These are phyloP conservation scores for Trichoderma semiorbis DNA, from an alignment of 2,329 filamentous ascomycete genomes.

Conservation along the genomic window DNA sequence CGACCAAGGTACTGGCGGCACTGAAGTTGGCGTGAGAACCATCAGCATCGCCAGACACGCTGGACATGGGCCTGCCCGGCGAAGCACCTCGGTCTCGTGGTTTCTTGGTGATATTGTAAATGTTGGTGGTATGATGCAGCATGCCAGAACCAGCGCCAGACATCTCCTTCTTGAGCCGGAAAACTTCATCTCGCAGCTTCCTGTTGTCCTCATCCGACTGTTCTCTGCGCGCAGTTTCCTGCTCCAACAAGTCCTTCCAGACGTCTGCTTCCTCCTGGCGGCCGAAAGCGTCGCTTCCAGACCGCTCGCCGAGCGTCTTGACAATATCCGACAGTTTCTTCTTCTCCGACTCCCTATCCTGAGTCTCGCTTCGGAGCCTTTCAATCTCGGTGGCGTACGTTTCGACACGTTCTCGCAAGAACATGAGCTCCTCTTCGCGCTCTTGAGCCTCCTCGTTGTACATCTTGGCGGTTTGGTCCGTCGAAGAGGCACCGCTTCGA, in stretches of 20 bases:
- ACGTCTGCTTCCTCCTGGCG: conserved; percentile 71
- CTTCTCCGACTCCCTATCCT: conserved; percentile 80
- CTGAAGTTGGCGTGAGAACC: conserved; percentile 52
- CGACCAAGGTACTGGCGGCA: conserved; percentile 63
- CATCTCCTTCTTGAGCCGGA: conserved; percentile 63
- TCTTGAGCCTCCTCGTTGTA: conserved; percentile 62
- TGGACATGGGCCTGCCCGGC: conserved; percentile 48
- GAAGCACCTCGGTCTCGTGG: conserved; percentile 40
- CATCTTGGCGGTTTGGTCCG: conserved; percentile 53
- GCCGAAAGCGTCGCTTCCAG: conserved; percentile 47
- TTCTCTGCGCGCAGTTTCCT: conserved; percentile 84
- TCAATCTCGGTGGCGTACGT: conserved; percentile 82
- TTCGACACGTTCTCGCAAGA: conserved; percentile 80
- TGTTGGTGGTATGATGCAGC: conserved; percentile 60
- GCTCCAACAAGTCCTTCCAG: conserved; percentile 91
- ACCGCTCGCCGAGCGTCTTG: conserved; percentile 49
- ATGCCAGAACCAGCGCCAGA: conserved; percentile 31
- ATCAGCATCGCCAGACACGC: conserved; percentile 49
- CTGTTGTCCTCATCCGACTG: conserved; percentile 88
- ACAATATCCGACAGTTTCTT: conserved; percentile 81
- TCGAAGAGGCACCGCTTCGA: conserved; percentile 53
- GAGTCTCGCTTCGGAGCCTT: conserved; percentile 70
- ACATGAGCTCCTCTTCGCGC: conserved; percentile 80
- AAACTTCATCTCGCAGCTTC: conserved; percentile 77
- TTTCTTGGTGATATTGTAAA: conserved; percentile 62